phyloP scores from a whole-genome alignment of 495 filamentous ascomycete species.

The Penicillium goetzii region DNA sequence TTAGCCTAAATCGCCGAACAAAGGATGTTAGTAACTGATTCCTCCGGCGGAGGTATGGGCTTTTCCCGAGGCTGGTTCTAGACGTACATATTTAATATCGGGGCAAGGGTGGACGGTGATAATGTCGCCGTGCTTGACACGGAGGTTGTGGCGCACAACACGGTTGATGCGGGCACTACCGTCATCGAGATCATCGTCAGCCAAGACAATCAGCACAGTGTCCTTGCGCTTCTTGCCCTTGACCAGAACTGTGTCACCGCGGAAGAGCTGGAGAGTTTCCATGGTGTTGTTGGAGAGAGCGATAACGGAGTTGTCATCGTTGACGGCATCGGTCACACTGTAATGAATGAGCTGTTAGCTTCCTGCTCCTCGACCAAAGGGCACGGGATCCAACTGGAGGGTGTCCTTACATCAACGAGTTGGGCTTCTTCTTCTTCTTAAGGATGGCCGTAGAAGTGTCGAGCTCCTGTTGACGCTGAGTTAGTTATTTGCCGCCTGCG shows the following conservation, averaged over 20 bases:
- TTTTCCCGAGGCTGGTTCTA: background rate
- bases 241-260: conserved; percentile 95
- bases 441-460: conserved; percentile 97
- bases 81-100: conserved; percentile 99
- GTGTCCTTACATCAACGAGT: conserved; percentile 83
- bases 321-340: conserved; percentile 95
- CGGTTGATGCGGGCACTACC: conserved; percentile 96
- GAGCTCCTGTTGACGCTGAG: conserved; percentile 63
- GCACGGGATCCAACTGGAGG: background rate
- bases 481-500: conserved; percentile 14
- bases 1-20: conserved; percentile 68
- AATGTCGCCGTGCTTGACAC: conserved; percentile 97
- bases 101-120: conserved; percentile 98
- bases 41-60: background rate
- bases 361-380: conserved; percentile 8
- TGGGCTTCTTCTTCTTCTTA: conserved; percentile 99
- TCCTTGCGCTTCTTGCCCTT: conserved; percentile 99
- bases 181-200: conserved; percentile 97
- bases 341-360: conserved; percentile 42
- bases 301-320: conserved; percentile 99
- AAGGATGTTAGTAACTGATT: conserved; percentile 16
- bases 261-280: conserved; percentile 97
- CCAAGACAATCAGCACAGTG: conserved; percentile 94
- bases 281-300: conserved; percentile 98
- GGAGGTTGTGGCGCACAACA: conserved; percentile 95